phyloP scores from a whole-genome alignment of 805 yeast genomes.

The Lipomyces japonicus region DNA sequence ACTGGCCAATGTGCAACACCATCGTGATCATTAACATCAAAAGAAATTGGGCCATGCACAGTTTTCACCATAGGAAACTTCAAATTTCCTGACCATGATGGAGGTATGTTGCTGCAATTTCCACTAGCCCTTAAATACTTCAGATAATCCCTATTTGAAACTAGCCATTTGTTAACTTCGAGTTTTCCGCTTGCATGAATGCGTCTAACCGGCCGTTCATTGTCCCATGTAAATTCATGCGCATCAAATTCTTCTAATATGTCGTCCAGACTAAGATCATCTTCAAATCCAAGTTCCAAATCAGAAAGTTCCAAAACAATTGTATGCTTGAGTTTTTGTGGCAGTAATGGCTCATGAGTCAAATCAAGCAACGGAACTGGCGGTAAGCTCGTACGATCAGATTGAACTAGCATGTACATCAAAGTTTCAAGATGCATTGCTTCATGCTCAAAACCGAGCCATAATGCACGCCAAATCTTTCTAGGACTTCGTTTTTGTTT shows the following conservation, averaged over 20 bases:
- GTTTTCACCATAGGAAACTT: slow-evolving; percentile 21
- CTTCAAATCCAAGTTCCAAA: slow-evolving; percentile 19
- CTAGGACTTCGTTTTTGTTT: not conserved
- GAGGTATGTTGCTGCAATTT: slow-evolving; percentile 10
- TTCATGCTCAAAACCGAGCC: slow-evolving; percentile 30
- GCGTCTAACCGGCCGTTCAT: slow-evolving; percentile 26
- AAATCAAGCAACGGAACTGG: slow-evolving; percentile 11
- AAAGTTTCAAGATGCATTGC: slow-evolving; percentile 31
- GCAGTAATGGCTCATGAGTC: not conserved
- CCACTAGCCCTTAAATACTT: slow-evolving; percentile 5
- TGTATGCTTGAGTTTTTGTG: not conserved
- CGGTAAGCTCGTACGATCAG: slow-evolving; percentile 16
- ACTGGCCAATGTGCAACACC: slow-evolving; percentile 28
- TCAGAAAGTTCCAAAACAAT: not conserved
- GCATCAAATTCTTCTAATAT: not conserved
- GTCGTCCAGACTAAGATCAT: slow-evolving; percentile 6
- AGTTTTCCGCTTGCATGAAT: slow-evolving; percentile 1
- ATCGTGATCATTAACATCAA: slow-evolving; percentile 2
- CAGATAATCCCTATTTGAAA: slow-evolving; percentile 26
- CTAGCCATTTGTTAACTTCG: slow-evolving; percentile 18
- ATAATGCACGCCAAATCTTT: slow-evolving; percentile 19
- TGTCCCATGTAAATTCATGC: slow-evolving; percentile 28
- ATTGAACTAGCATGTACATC: slow-evolving; percentile 29
- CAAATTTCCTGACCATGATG: slow-evolving; percentile 19
- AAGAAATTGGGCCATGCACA: slow-evolving; percentile 18